phyloP scores from a whole-genome alignment of 2,329 filamentous ascomycete species.

The Fusarium multiceps region DNA sequence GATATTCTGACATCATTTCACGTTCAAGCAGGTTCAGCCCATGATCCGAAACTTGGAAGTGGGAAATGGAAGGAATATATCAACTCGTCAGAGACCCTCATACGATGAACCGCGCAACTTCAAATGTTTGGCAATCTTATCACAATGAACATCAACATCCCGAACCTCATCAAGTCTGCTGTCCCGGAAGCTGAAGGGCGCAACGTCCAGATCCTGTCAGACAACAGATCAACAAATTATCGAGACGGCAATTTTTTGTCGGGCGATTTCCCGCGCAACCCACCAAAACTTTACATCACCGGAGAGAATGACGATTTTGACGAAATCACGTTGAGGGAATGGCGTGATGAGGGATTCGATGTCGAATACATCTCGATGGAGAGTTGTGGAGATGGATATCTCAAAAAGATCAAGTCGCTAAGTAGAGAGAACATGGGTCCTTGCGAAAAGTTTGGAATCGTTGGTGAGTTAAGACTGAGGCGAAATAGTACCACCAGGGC shows the following conservation, averaged over 20 bases:
- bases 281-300: conserved; percentile 57
- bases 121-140: background rate
- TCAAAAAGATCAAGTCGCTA: conserved; percentile 50
- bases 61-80: conserved; percentile 26
- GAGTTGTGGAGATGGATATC: conserved; percentile 49
- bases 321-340: conserved; percentile 50
- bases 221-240: conserved; percentile 50
- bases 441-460: conserved; percentile 57
- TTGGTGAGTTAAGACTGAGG: conserved; percentile 48
- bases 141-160: conserved; percentile 46
- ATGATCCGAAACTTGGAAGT: conserved; percentile 32
- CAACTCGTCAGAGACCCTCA: background rate
- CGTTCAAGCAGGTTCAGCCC: conserved; percentile 14
- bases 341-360: conserved; percentile 57
- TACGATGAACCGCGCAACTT: too few relatives aligned
- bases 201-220: conserved; percentile 47
- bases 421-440: conserved; percentile 51
- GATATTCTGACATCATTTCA: conserved; percentile 33
- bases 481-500: rapidly evolving
- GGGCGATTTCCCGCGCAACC: conserved; percentile 51
- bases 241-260: conserved; percentile 58
- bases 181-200: conserved; percentile 49
- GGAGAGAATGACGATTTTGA: conserved; percentile 58
- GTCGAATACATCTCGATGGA: conserved; percentile 58
- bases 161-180: conserved; percentile 47